phyloP scores from a whole-genome alignment of 176 grass and related monocot genomes.

The Hyparrhenia diplandra region DNA sequence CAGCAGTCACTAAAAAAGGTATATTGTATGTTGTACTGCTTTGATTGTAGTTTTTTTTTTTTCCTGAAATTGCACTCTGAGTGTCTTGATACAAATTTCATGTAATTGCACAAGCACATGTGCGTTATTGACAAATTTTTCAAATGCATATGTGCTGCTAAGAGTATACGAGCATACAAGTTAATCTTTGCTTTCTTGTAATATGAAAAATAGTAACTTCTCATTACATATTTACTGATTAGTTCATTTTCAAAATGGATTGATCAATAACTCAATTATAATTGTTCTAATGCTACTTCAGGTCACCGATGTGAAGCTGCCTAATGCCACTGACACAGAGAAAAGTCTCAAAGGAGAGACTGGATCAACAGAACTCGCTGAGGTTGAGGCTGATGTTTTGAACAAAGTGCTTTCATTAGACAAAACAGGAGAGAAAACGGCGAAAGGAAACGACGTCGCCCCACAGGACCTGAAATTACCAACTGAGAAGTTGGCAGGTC shows the following conservation, averaged over 20 bases:
- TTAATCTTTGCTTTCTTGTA: neutral
- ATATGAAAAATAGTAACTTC: neutral
- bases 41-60: neutral
- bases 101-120: neutral
- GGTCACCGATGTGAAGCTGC: conserved; percentile 28
- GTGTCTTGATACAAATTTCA: neutral
- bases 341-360: conserved; percentile 14
- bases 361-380: conserved; percentile 17
- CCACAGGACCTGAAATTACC: conserved; percentile 31
- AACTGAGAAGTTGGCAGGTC: conserved; percentile 37
- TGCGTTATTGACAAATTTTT: neutral
- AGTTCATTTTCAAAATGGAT: neutral
- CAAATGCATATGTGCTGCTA: neutral
- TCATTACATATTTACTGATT: neutral
- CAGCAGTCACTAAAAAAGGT: conserved; percentile 79
- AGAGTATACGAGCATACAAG: neutral
- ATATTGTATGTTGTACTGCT: neutral
- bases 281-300: neutral
- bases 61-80: neutral
- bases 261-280: neutral
- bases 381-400: conserved; percentile 21
- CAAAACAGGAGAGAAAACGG: conserved; percentile 26
- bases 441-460: conserved; percentile 38
- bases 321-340: conserved; percentile 1
- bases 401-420: conserved; percentile 30